Conservation (phyloP, 495 filamentous ascomycete species). For the Trichoderma gamsii region DNA sequence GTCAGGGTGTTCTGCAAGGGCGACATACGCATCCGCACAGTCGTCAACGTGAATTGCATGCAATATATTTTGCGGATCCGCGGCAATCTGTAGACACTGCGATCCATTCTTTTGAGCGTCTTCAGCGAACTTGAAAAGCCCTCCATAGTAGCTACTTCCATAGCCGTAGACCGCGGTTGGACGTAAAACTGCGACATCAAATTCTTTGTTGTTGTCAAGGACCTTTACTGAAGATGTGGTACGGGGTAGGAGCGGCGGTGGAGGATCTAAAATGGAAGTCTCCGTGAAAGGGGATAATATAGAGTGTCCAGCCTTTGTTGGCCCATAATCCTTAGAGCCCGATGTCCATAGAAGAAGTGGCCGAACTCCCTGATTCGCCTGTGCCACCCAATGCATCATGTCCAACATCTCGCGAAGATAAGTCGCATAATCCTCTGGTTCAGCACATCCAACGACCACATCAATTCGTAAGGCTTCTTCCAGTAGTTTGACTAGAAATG, state of each 20-base stretch:
- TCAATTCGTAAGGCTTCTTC: constrained; percentile 26
- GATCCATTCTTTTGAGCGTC: constrained; percentile 13
- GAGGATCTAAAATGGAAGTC: constrained; percentile 27
- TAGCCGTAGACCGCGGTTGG: constrained; percentile 37
- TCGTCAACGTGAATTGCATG: constrained; percentile 42
- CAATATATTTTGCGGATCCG: constrained; percentile 25
- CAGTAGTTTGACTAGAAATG: constrained; percentile 19
- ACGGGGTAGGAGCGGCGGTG: constrained; percentile 17
- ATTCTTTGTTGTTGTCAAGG: constrained; percentile 28
- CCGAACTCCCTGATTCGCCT: not conserved
- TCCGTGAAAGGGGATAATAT: constrained; percentile 34
- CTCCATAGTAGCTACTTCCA: constrained; percentile 34
- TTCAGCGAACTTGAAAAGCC: constrained; percentile 23
- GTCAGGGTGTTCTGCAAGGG: constrained; percentile 28
- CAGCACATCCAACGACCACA: constrained; percentile 34
- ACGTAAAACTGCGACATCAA: constrained; percentile 34
- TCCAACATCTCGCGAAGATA: constrained; percentile 29
- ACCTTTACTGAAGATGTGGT: constrained; percentile 21
- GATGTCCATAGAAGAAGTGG: constrained; percentile 27
- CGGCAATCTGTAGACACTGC: constrained; percentile 23
- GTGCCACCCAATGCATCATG: not conserved
- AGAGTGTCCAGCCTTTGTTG: constrained; percentile 19
- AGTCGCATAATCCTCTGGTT: constrained; percentile 21
- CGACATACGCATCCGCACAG: constrained; percentile 38
- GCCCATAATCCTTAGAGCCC: constrained; percentile 42